Evolutionary conservation across 805 yeast genomes (phyloP).

Genomic region (Wickerhamiella parazyma): DNA sequence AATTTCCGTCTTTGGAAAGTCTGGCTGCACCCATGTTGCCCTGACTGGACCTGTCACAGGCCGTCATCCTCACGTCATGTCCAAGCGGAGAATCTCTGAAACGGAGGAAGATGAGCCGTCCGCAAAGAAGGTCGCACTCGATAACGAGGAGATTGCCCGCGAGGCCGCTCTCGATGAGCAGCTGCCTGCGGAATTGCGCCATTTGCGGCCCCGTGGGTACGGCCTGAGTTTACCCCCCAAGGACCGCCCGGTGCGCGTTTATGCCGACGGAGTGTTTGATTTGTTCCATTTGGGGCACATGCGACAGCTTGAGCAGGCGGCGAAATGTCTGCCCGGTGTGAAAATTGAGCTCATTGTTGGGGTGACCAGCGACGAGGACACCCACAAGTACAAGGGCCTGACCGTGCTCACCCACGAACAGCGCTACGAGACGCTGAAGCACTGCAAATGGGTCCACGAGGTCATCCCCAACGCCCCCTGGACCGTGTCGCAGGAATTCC

Average conservation of each 20-base stretch:
- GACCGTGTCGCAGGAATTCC: slow-evolving; percentile 76
- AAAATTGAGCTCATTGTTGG: slow-evolving; percentile 73
- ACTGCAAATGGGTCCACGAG: slow-evolving; percentile 97
- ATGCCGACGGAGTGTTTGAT: slow-evolving; percentile 98
- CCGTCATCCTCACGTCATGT: neutral
- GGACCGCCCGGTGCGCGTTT: slow-evolving; percentile 80
- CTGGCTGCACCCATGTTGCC: no score
- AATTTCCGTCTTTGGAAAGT: no score
- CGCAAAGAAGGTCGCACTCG: slow-evolving; percentile 1
- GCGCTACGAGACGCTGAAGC: slow-evolving; percentile 78
- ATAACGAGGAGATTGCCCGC: slow-evolving; percentile 22
- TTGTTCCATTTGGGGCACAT: slow-evolving; percentile 93
- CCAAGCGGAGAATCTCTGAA: neutral
- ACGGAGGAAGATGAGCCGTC: neutral
- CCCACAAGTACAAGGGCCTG: slow-evolving; percentile 84
- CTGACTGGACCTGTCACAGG: no score
- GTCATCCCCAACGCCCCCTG: slow-evolving; percentile 92
- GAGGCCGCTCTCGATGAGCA: slow-evolving; percentile 51
- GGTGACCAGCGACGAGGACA: slow-evolving; percentile 76
- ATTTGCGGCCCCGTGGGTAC: slow-evolving; percentile 69
- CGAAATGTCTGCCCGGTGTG: slow-evolving; percentile 65
- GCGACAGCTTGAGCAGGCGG: slow-evolving; percentile 95
- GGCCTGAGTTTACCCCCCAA: slow-evolving; percentile 68
- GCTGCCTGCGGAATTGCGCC: slow-evolving; percentile 56
- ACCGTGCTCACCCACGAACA: slow-evolving; percentile 83